phyloP scores from a whole-genome alignment of 176 grass and related monocot species.

The Cymbopogon citratus region DNA sequence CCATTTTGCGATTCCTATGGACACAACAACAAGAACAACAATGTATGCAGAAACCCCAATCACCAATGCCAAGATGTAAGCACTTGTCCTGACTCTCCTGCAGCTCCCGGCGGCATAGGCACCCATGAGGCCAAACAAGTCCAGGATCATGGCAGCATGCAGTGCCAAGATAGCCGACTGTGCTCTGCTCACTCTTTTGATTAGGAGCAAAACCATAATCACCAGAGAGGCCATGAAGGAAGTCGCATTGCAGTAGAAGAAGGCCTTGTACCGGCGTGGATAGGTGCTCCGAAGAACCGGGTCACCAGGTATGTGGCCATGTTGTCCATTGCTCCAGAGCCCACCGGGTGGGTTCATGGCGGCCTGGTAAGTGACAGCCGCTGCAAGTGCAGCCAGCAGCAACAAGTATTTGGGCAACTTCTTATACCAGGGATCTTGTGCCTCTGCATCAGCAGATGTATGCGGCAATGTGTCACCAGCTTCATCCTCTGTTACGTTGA shows the following conservation, averaged over 20 bases:
- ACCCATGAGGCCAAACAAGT: conserved; percentile 50
- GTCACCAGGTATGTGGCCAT: not conserved
- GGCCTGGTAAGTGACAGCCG: conserved; percentile 35
- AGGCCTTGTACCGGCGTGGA: conserved; percentile 30
- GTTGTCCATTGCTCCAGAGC: not conserved
- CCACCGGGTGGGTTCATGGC: conserved; percentile 45
- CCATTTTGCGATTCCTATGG: not conserved
- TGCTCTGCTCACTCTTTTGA: conserved; percentile 1
- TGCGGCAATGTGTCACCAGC: not conserved
- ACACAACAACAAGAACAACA: not conserved
- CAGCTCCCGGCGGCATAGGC: conserved; percentile 44
- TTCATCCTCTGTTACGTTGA: not conserved
- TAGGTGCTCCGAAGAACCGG: conserved; percentile 31
- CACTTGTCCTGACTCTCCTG: conserved; percentile 9
- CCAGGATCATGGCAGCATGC: conserved; percentile 44
- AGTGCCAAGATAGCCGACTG: conserved; percentile 14
- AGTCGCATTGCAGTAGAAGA: conserved; percentile 48
- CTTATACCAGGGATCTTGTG: conserved; percentile 8
- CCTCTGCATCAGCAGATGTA: not conserved
- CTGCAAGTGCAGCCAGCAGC: conserved; percentile 31
- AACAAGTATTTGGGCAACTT: conserved; percentile 36
- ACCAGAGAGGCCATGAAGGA: conserved; percentile 50
- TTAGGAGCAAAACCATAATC: conserved; percentile 42
- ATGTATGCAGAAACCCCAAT: conserved; percentile 39
- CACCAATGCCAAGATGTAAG: conserved; percentile 32